Base-by-base conservation (phyloP, 371 early-diverging fungal genomes). In the Mucor ambiguus region DNA sequence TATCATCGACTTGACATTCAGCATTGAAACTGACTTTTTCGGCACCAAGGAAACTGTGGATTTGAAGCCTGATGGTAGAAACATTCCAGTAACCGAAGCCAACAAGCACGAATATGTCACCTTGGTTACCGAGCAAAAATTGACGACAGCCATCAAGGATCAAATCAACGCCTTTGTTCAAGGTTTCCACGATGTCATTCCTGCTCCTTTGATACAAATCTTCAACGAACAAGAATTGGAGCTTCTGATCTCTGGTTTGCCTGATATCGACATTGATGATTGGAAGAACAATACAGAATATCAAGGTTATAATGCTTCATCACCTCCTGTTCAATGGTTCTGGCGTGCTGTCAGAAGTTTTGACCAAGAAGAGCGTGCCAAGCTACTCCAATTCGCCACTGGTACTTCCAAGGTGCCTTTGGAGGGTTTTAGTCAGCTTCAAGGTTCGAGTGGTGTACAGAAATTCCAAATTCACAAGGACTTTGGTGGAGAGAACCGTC, bases 161-260 rank as follows among this genome's bases (percentile, higher is more conserved):
- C 99, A 98, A 82, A 92, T 98, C 71, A 87, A 92, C 41, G 91
- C 93, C 18, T 98, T 99, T 85, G 76, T 95, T 52, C 82, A 89
- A 35, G 99, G 99, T 2, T 97, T 99, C 90, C 93, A 96, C 77
- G 98, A 98, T 63, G 85, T 99, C 30, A 95, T 99, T 62, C 97
- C 98, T 0, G 73, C 86, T 48, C 87, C 92, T 18, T 80, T 98
- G 68, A 90, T 98, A 64, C 88, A 90, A 66, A 98, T 99, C 55
- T 98, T 99, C 75, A 96, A 98, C 76, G 99, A 99, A 76, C 97
- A 98, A 78, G 99, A 99, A 73, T 85, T 99, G 48, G 99, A 99
- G 78, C 84, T 99, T 49, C 81, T 99, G 67, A 99, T 99, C 73
- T 96, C 96, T 41, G 99, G 99, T 54, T 78, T 98, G 76, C 96